Conservation (phyloP, 306 rosid genomes). For the Lupinus albus region DNA sequence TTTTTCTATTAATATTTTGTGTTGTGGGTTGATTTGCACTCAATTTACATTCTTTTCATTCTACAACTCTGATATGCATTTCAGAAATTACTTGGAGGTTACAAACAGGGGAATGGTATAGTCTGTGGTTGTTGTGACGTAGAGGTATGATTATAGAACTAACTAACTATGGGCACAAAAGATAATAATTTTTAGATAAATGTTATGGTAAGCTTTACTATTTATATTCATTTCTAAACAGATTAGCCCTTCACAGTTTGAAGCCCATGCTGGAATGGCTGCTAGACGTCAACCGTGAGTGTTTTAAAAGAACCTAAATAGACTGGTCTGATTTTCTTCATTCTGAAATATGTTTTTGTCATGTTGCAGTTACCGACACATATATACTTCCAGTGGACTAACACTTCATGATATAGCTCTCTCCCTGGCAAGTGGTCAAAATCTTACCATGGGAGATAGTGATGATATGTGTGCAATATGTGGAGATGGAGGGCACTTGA, state of each 20-base stretch:
- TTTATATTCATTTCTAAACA: conserved; percentile 46
- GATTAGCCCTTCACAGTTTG: conserved; percentile 99
- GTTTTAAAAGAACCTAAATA: not conserved
- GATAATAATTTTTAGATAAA: conserved; percentile 10
- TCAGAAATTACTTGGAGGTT: conserved; percentile 91
- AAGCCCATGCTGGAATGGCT: conserved; percentile 99
- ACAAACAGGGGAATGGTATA: conserved; percentile 93
- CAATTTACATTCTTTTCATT: conserved; percentile 16
- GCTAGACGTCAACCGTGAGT: conserved; percentile 99
- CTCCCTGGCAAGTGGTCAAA: conserved; percentile 93
- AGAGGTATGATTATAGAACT: conserved; percentile 68
- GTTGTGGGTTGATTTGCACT: conserved; percentile 27
- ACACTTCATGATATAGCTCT: conserved; percentile 97
- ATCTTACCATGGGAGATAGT: conserved; percentile 83
- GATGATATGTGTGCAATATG: conserved; percentile 98
- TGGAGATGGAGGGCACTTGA: conserved; percentile 87
- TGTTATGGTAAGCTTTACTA: conserved; percentile 25
- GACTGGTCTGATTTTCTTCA: conserved; percentile 37
- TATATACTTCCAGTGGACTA: conserved; percentile 87
- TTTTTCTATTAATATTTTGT: conserved; percentile 30
- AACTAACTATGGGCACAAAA: conserved; percentile 30
- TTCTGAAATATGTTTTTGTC: conserved; percentile 26
- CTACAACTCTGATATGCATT: conserved; percentile 36
- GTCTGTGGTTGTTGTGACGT: conserved; percentile 79
- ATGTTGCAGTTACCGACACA: conserved; percentile 89